phyloP scores from a whole-genome alignment of 192 early-diverging fungal species.

The Mortierella alpina region DNA sequence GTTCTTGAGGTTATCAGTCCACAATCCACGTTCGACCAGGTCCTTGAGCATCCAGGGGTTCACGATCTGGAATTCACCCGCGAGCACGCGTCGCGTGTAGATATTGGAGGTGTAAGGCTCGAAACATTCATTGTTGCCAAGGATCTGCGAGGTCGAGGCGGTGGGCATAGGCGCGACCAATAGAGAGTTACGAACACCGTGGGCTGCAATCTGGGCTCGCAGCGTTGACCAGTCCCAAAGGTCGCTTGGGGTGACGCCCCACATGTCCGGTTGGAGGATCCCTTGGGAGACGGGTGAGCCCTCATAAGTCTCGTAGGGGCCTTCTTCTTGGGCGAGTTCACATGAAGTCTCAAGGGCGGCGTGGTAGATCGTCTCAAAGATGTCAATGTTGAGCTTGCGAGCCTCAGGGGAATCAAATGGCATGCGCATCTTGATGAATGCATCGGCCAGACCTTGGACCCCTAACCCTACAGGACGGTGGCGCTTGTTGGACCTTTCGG shows the following conservation, averaged over 20 bases:
- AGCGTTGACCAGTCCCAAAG: slow-evolving; percentile 92
- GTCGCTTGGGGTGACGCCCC: slow-evolving; percentile 83
- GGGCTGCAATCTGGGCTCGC: slow-evolving; percentile 78
- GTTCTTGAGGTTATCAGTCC: slow-evolving; percentile 96
- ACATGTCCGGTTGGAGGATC: slow-evolving; percentile 94
- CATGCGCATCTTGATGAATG: slow-evolving; percentile 94
- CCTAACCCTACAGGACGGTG: slow-evolving; percentile 98
- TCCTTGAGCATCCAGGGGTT: slow-evolving; percentile 97
- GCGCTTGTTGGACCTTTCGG: slow-evolving; percentile 88
- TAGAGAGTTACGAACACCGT: slow-evolving; percentile 94
- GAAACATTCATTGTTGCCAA: slow-evolving; percentile 98
- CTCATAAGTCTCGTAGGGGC: slow-evolving; percentile 88
- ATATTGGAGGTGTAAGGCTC: slow-evolving; percentile 94
- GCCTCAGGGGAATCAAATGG: slow-evolving; percentile 94
- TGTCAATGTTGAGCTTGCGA: slow-evolving; percentile 81
- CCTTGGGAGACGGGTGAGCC: slow-evolving; percentile 93
- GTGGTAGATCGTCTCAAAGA: slow-evolving; percentile 98
- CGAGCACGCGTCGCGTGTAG: slow-evolving; percentile 95
- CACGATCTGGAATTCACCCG: slow-evolving; percentile 98
- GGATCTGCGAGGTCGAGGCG: slow-evolving; percentile 95
- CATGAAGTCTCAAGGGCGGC: slow-evolving; percentile 92
- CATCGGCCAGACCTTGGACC: slow-evolving; percentile 97
- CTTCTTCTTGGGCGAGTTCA: slow-evolving; percentile 84
- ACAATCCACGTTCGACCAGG: slow-evolving; percentile 90
- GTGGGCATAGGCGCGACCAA: slow-evolving; percentile 98